Evolutionary conservation across 2,329 filamentous ascomycete genomes (phyloP), one percentile per base, ranked within the genome.

Genomic region (Moelleriella libera): DNA sequence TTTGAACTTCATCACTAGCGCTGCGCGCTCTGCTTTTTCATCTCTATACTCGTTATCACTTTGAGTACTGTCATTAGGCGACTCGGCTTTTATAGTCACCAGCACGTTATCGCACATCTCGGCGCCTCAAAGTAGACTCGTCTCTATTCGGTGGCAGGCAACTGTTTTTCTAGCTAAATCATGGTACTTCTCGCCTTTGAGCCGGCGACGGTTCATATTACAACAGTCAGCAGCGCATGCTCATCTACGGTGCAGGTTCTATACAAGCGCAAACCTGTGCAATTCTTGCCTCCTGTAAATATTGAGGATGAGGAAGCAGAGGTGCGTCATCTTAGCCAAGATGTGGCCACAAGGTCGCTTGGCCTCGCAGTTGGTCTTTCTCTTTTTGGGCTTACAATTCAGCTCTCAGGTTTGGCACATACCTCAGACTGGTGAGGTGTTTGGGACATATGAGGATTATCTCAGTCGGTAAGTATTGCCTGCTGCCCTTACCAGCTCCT

Each of bases 231-330:
- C 21, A 3, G 40, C 11, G 34, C 9, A n/a, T 45, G 48, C 49
- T 50, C 31, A 42, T 52, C 52, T 32, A 53, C 45, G 37, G 39
- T 44, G 32, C 49, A 97, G 90, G 90, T 98, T 57, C 76, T 95
- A 54, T 96, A 86, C 68, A 97, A 97, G 71, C 81, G 92, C 59
- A 97, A 97, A 68, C 89, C 89, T 49, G 88, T 97, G 60, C 82
- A 86, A 68, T 85, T 88, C 62, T 71, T 89, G 55, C 76, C 84
- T 45, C 74, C 75, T 44, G 83, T 85, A 28, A 70, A 76, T 46
- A 78, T 90, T 54, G 75, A 88, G 55, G 82, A 92, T 71, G 87
- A 94, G 54, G 80, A 85, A 58, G 75, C 78, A 56, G 88, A 97
- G 77, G 89, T 90, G 74, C 57, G 75, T 30, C n/a, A 30, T 14